A percentile compares a stretch with the other conserved stretches of the same genome.
These are phyloP conservation scores for Coemansia sp. DNA, from an alignment of 192 early-diverging fungal genomes.

Conservation along the genomic window DNA sequence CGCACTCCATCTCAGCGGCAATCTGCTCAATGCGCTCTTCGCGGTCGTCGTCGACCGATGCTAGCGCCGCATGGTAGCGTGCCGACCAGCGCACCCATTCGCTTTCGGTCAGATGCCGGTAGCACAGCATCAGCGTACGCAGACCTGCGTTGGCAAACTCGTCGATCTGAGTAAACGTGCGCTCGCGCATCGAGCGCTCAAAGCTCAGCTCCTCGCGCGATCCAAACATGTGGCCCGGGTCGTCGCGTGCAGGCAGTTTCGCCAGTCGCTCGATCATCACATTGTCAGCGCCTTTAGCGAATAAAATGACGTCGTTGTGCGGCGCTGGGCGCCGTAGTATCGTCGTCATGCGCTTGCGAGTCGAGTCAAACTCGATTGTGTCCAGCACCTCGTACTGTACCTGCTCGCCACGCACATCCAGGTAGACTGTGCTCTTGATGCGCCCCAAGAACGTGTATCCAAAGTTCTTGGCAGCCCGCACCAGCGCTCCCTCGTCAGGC, in stretches of 20 bases:
- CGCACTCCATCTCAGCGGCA: slow-evolving; percentile 75
- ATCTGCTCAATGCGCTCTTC: slow-evolving; percentile 68
- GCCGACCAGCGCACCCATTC: slow-evolving; percentile 75
- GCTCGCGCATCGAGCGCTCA: slow-evolving; percentile 56
- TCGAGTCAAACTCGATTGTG: slow-evolving; percentile 92
- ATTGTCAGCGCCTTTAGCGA: slow-evolving; percentile 95
- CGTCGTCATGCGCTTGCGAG: slow-evolving; percentile 92
- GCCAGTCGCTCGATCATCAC: slow-evolving; percentile 80
- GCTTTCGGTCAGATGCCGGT: slow-evolving; percentile 65
- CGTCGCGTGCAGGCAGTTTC: slow-evolving; percentile 17
- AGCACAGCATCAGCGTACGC: slow-evolving; percentile 85
- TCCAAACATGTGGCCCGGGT: slow-evolving; percentile 13
- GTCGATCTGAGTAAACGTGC: slow-evolving; percentile 67
- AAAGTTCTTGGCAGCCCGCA: slow-evolving; percentile 72
- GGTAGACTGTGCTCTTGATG: slow-evolving; percentile 54
- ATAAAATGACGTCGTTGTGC: slow-evolving; percentile 77
- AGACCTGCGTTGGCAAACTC: slow-evolving; percentile 81
- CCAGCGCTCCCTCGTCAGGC: slow-evolving; percentile 81
- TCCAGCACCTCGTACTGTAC: slow-evolving; percentile 76
- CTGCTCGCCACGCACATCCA: slow-evolving; percentile 69
- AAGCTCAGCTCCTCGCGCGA: slow-evolving; percentile 42
- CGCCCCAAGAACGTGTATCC: slow-evolving; percentile 72
- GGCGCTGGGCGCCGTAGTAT: slow-evolving; percentile 72
- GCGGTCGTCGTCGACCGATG: slow-evolving; percentile 66
- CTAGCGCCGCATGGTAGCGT: slow-evolving; percentile 70